Percentiles rank a stretch among this genome's conserved stretches.
Conservation (phyloP, 768 basidiomycete genomes). For the Coprinopsis strossmayeri region DNA sequence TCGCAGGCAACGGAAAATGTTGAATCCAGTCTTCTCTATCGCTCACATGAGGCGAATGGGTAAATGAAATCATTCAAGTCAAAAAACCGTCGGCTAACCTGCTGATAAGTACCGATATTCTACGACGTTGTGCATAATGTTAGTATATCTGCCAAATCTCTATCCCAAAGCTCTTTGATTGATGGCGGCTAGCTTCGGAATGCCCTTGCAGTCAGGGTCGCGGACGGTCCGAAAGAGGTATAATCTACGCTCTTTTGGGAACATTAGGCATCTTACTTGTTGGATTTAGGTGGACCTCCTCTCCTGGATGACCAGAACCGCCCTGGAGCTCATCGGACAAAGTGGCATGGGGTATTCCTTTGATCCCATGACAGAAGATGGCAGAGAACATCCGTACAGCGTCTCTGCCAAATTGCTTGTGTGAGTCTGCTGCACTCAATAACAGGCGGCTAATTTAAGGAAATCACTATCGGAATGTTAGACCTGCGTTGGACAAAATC, state of each 20-base stretch:
- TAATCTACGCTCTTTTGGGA: neutral
- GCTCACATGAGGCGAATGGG: constrained; percentile 34
- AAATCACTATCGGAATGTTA: neutral
- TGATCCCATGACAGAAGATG: constrained; percentile 29
- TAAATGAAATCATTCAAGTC: constrained; percentile 9
- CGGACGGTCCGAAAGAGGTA: constrained; percentile 26
- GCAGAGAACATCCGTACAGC: constrained; percentile 21
- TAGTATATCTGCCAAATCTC: neutral
- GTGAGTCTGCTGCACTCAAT: too few relatives aligned
- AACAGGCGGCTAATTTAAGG: neutral
- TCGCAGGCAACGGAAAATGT: constrained; percentile 34
- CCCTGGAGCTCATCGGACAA: constrained; percentile 48
- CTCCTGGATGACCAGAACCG: constrained; percentile 34
- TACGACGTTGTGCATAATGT: constrained; percentile 24
- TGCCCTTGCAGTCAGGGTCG: constrained; percentile 17
- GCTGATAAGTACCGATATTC: constrained; percentile 25
- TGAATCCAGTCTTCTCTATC: constrained; percentile 38
- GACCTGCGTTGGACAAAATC: neutral
- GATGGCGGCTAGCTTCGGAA: constrained; percentile 19
- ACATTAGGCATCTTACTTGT: constrained; percentile 6
- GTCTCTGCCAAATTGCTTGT: constrained; percentile 22
- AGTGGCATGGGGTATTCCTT: constrained; percentile 40
- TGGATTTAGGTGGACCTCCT: constrained; percentile 24
- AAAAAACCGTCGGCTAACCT: neutral
- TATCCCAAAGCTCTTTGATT: neutral